Evolutionary conservation across 768 basidiomycete species (phyloP).

Genomic region (Hygrocybe coccinea): DNA sequence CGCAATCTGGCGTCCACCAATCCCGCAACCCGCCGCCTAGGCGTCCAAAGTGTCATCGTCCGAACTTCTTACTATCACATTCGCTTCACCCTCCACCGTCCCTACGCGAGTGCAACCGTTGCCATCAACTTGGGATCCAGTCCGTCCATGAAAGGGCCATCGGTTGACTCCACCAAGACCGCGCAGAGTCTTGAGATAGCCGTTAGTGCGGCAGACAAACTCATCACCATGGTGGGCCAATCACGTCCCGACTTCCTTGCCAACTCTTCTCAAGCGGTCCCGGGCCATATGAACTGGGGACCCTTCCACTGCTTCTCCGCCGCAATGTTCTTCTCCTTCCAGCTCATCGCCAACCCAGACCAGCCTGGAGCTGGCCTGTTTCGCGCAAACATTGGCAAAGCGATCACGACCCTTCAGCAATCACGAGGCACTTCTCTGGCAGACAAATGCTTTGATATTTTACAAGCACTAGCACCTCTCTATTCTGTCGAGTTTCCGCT

Average conservation of each 20-base stretch:
- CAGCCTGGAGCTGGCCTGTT: constrained; percentile 75
- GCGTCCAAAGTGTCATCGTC: constrained; percentile 78
- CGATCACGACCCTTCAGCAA: constrained; percentile 60
- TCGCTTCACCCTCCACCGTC: constrained; percentile 79
- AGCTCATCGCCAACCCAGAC: constrained; percentile 74
- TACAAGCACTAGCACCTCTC: constrained; percentile 67
- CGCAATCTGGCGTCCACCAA: constrained; percentile 64
- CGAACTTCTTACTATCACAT: constrained; percentile 76
- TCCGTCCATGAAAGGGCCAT: constrained; percentile 20
- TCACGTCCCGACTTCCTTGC: constrained; percentile 72
- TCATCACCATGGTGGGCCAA: constrained; percentile 73
- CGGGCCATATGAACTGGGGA: constrained; percentile 80
- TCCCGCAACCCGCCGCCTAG: constrained; percentile 56
- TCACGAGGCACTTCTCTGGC: constrained; percentile 61
- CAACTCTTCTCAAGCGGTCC: constrained; percentile 63
- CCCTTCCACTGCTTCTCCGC: constrained; percentile 83
- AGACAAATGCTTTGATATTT: constrained; percentile 69
- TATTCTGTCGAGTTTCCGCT: constrained; percentile 60
- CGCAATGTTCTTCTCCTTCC: constrained; percentile 90
- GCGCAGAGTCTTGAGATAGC: constrained; percentile 68
- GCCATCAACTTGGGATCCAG: constrained; percentile 21
- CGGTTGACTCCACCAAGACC: constrained; percentile 33
- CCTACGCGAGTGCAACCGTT: constrained; percentile 51
- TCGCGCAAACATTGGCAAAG: constrained; percentile 69
- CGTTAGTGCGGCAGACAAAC: constrained; percentile 68